phyloP scores from a whole-genome alignment of 305 asterid species.

The Solanum hybrid region DNA sequence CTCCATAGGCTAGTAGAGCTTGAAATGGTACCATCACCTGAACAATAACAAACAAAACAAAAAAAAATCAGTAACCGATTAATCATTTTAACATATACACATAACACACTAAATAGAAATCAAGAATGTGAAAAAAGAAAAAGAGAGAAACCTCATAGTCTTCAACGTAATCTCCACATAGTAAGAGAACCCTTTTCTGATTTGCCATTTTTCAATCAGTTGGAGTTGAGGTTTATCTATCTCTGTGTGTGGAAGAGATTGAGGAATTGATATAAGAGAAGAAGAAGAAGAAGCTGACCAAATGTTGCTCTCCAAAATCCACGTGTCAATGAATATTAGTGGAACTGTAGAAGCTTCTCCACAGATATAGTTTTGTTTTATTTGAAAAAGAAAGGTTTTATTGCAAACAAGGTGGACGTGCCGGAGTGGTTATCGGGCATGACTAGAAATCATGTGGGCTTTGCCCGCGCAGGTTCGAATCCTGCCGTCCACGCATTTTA shows the following conservation, averaged over 20 bases:
- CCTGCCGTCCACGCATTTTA: constrained; percentile 53
- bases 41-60: background rate
- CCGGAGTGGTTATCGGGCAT: constrained; percentile 99
- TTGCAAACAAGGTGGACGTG: constrained; percentile 34
- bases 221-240: background rate
- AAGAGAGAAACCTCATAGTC: constrained; percentile 59
- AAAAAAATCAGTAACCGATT: background rate
- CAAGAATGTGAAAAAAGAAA: background rate
- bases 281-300: background rate
- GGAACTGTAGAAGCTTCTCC: background rate
- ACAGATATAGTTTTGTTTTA: background rate
- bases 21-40: constrained; percentile 96
- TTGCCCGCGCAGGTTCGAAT: constrained; percentile 99
- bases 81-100: background rate
- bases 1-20: constrained; percentile 76
- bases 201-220: constrained; percentile 35
- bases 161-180: constrained; percentile 85
- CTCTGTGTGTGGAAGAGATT: constrained; percentile 3
- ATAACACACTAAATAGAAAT: background rate
- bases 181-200: constrained; percentile 59
- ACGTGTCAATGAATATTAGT: background rate
- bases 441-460: constrained; percentile 99
- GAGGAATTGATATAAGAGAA: background rate
- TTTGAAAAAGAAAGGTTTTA: too few relatives aligned
- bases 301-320: background rate